phyloP scores from a whole-genome alignment of 2,329 filamentous ascomycete genomes.

The Fusarium kyushuense region DNA sequence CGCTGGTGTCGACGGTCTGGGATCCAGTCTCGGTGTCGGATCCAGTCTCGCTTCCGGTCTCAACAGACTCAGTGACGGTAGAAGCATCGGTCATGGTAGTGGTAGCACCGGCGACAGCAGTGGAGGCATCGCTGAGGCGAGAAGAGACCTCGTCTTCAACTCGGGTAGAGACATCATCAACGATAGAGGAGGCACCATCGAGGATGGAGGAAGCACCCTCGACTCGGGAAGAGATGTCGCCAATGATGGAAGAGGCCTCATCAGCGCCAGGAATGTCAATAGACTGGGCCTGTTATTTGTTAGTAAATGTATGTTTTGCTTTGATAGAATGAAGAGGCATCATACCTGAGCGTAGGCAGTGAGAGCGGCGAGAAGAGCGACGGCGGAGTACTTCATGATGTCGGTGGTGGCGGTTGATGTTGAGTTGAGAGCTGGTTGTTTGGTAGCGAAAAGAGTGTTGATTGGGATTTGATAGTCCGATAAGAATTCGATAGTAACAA shows the following conservation, averaged over 20 bases:
- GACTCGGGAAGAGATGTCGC: conserved; percentile 23
- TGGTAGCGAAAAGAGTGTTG: conserved; percentile 21
- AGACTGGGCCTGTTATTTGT: conserved; percentile 32
- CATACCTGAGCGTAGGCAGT: conserved; percentile 45
- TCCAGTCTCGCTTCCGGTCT: conserved; percentile 31
- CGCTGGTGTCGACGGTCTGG: conserved; percentile 35
- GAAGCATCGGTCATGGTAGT: conserved; percentile 1
- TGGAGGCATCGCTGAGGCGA: conserved; percentile 6
- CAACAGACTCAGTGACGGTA: conserved; percentile 26
- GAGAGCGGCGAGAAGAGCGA: conserved; percentile 49
- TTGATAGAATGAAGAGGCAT: background rate
- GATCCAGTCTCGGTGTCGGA: conserved; percentile 31
- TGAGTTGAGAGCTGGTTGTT: conserved; percentile 17
- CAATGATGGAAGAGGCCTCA: conserved; percentile 29
- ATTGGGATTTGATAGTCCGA: conserved; percentile 9
- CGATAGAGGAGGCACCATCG: conserved; percentile 3
- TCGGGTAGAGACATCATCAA: conserved; percentile 23
- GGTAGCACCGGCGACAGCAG: background rate
- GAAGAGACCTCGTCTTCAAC: conserved; percentile 24
- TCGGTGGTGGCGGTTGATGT: conserved; percentile 14
- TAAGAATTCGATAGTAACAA: conserved; percentile 19
- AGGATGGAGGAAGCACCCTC: conserved; percentile 18
- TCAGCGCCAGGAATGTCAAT: conserved; percentile 19
- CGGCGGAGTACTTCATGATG: conserved; percentile 56
- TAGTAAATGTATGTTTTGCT: background rate